Evolutionary conservation across 805 yeast species (phyloP), one percentile per base, ranked within the genome.

Genomic region (Starmerella roubikii): DNA sequence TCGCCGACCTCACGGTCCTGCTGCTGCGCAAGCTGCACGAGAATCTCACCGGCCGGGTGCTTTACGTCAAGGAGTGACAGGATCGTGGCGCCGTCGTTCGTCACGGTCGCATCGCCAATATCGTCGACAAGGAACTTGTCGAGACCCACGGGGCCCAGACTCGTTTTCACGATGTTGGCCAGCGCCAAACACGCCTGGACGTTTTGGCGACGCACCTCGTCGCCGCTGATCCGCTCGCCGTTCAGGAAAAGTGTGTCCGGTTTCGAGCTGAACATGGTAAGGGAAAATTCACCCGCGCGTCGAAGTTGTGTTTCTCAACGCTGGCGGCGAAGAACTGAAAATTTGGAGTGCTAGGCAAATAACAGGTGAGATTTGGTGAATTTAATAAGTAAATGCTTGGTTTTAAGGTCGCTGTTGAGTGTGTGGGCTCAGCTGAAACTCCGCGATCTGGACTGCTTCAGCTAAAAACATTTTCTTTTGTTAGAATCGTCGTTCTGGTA

Each of bases 41-140:
- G 67, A 52, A 91, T 91, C 64, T 85, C 88, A 15, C 97, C 98
- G 1, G 98, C 98, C 26, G 99, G 99, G 60, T 91, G 98, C 62
- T 91, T 95, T 37, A 91, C 97, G 57, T 91, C 98, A 48, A 91
- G 67, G 38, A 93, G 63, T 9, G 84, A 71, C 47, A 91, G 67
- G 53, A 91, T 91, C 4, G 98, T 91, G 43, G 99, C 98, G 49
- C 99, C 99, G 61, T 91, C 99, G 62, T 91, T 91, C 33, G 99
- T 91, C 36, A 91, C 96, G 5, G 95, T 86, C 33, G 91, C 96
- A 62, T 93, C 98, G 47, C 98, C 98, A 62, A 91, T 93, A 55
- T 91, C 98, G 61, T 91, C 99, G 29, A 91, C 99, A 34, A 91
- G 70, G 95, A 91, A 91, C 66, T 91, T 91, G 65, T 91, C 99